Evolutionary conservation across 2,329 filamentous ascomycete species (phyloP), one percentile per base, ranked within the genome.

Genomic region (Periconia macrospinosa): DNA sequence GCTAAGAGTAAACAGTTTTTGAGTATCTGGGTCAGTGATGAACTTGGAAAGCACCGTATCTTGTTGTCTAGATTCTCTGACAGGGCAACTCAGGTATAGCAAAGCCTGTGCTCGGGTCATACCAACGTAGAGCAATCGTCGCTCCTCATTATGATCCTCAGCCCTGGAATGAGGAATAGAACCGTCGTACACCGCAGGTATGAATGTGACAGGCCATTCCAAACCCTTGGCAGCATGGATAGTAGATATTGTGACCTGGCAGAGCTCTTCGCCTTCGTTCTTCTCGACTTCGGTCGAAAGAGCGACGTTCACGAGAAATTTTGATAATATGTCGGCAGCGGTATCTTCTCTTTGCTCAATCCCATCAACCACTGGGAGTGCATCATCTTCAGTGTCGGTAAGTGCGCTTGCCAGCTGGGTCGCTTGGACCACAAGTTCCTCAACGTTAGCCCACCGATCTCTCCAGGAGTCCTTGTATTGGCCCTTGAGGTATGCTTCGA

Each of bases 211-310:
- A 0, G 93, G 93, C 94, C 94, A 99, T 72, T 99, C 93, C 1
- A 99, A 80, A 2, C 93, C 93, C 73, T 99, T 99, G 2, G 93
- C 91, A 0, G 92, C 92, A 70, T 99, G 93, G 11, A 99, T 97
- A 0, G 93, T 99, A 6, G 92, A 97, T 20, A 99, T 91, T 0
- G 92, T 97, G 18, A 97, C 85, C 62, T 90, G 81, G 1, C 74
- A 83, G 27, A 79, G 79, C 49, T 83, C 81, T 19, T 80, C 79
- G 2, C 82, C 79, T 2, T 83, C 80, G 10, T 84, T 81, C 20
- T 86, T 83, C 17, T 91, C 87, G 0, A 87, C 83, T 58, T 95
- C 91, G 0, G 91, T 88, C 2, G 91, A 89, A n/a, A 99, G 77
- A 0, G 91, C 86, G 11, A 97, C 87, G 63, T 96, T 97, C 11